phyloP scores from a whole-genome alignment of 192 early-diverging fungal species.

The Umbelopsis ramanniana region DNA sequence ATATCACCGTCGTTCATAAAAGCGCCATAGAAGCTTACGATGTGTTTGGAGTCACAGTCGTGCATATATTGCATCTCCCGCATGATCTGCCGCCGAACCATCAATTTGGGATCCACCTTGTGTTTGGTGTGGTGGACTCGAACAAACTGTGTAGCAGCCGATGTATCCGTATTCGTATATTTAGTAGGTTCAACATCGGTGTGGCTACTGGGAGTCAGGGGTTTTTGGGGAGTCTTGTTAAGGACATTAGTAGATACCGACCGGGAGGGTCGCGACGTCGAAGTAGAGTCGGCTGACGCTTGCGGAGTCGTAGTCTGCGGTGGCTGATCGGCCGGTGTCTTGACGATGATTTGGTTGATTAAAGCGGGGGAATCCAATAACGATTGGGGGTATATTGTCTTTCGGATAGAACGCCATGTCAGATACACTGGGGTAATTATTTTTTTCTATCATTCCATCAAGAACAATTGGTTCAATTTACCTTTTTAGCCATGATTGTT shows the following conservation, averaged over 20 bases:
- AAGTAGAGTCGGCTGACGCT: background rate
- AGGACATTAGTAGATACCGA: constrained; percentile 7
- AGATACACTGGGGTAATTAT: background rate
- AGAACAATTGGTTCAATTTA: constrained; percentile 36
- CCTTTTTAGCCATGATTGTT: constrained; percentile 94
- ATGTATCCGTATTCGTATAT: background rate
- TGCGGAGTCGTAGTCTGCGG: background rate
- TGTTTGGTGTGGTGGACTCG: background rate
- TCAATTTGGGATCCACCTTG: constrained; percentile 54
- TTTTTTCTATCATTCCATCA: constrained; percentile 18
- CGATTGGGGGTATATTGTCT: constrained; percentile 36
- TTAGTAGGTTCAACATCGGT: constrained; percentile 12
- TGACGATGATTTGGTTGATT: constrained; percentile 15
- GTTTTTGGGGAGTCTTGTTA: background rate
- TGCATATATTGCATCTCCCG: constrained; percentile 95
- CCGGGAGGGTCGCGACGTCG: background rate
- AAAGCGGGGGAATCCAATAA: constrained; percentile 30
- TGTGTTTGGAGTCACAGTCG: constrained; percentile 92
- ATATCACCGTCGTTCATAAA: constrained; percentile 82
- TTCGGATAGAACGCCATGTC: constrained; percentile 6
- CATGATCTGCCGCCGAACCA: constrained; percentile 81
- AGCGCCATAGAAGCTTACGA: constrained; percentile 95
- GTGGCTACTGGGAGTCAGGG: constrained; percentile 11
- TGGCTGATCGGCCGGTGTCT: constrained; percentile 16
- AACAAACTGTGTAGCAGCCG: background rate